Base-by-base conservation (phyloP, 2,329 filamentous ascomycete genomes). In the Aspergillus vadensis region DNA sequence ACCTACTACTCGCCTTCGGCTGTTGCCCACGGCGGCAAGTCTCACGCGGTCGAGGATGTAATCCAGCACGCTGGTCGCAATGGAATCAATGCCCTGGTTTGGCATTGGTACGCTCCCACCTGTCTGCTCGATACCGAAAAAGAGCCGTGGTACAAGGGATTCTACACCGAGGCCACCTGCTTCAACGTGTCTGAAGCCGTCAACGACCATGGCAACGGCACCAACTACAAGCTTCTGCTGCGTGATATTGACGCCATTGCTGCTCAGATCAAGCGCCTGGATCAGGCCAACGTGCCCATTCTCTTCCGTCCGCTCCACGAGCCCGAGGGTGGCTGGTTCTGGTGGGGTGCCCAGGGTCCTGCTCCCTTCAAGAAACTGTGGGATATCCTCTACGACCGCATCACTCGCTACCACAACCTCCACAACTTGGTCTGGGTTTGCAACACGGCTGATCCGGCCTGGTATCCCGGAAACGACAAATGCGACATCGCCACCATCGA, bases 381-480 rank as follows among this genome's bases (percentile, higher is more conserved):
- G 56, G 27, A 55, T 14, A 44, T 62, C 5, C 30, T 62, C 43
- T 59, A 59, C 47, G 57, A 59, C 19, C 50, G 56, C 2, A 50
- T 62, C 12, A 62, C 60, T 19, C 44, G 30, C 2, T 36, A 23
- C 5, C 60, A 62, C 21, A 44, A 51, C 30, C 56, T 62, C 0
- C 57, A 62, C 38, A 59, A 62, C 23, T 32, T 59, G 10, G 36
- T 62, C 17, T 62, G 60, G 60, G 60, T 59, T 3, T 62, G 60
- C 44, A 62, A 62, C 44, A 56, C 56, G 21, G 47, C 19, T 2
- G 60, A 44, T 3, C 10, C 60, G 2, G 17, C 17, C 9, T 62
- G 60, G 60, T 62, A 62, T 38, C 60, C 60, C 2, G 60, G 60
- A 14, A 62, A 62, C 51, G 51, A 62, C 10, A 51, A 52, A 14